Percentiles rank a stretch among this genome's conserved stretches.
phyloP scores from a whole-genome alignment of 2,329 filamentous ascomycete species.

The Amauroascus niger region DNA sequence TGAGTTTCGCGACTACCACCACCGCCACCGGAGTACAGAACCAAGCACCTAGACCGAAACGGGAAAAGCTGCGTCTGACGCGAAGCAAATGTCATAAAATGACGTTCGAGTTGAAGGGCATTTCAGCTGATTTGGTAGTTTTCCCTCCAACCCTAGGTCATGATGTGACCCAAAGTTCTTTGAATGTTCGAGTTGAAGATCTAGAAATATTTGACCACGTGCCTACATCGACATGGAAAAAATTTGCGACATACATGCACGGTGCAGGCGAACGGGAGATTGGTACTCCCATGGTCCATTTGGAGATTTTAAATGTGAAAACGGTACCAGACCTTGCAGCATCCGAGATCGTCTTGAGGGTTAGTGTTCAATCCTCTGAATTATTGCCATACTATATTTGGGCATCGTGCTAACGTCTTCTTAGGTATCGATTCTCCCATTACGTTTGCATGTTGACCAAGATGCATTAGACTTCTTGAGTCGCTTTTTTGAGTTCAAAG shows the following conservation, averaged over 20 bases:
- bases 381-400: neutral
- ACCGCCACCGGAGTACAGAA: slow-evolving; percentile 34
- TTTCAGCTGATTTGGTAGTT: slow-evolving; percentile 70
- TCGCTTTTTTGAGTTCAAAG: slow-evolving; percentile 96
- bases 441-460: slow-evolving; percentile 90
- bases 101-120: slow-evolving; percentile 79
- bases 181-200: slow-evolving; percentile 72
- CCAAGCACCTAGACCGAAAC: slow-evolving; percentile 29
- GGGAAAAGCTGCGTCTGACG: slow-evolving; percentile 60
- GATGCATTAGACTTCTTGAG: slow-evolving; percentile 96
- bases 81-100: slow-evolving; percentile 91
- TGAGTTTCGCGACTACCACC: slow-evolving; percentile 71
- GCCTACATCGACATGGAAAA: slow-evolving; percentile 93
- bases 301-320: slow-evolving; percentile 80
- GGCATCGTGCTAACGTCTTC: slow-evolving; percentile 15
- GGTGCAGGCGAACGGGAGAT: slow-evolving; percentile 80
- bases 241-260: slow-evolving; percentile 88
- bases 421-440: slow-evolving; percentile 61
- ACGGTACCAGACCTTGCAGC: slow-evolving; percentile 75
- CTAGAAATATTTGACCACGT: slow-evolving; percentile 91
- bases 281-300: slow-evolving; percentile 77
- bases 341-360: slow-evolving; percentile 76
- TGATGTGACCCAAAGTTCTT: slow-evolving; percentile 75
- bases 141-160: slow-evolving; percentile 67
- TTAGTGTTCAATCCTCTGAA: slow-evolving; percentile 23